phyloP scores from a whole-genome alignment of 495 filamentous ascomycete species.

The Halenospora varia region DNA sequence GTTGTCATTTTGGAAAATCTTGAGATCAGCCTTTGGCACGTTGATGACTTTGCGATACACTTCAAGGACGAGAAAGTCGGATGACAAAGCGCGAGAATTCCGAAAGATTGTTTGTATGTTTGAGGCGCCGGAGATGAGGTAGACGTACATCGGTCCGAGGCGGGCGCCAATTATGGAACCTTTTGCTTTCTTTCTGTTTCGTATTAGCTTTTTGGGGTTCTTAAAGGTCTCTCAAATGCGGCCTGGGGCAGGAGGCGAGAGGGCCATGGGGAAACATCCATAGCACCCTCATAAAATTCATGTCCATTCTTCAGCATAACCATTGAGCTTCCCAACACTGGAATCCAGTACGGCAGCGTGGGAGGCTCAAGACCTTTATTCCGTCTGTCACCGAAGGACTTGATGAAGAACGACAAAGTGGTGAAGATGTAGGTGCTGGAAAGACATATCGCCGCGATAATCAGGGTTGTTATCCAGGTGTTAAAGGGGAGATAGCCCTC shows the following conservation, averaged over 20 bases:
- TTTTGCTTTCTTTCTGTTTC: not conserved
- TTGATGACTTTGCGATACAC: not conserved
- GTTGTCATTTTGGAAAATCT: not conserved
- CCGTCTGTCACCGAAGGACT: not conserved
- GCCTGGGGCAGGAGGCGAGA: not conserved
- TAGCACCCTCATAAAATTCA: not conserved
- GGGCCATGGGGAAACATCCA: not conserved
- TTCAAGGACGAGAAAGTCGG: not conserved
- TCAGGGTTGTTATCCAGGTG: no score
- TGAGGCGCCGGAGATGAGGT: not conserved
- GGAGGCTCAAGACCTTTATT: not conserved
- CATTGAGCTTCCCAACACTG: not conserved
- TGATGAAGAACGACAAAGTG: not conserved
- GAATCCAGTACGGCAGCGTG: constrained; percentile 1
- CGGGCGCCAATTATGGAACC: not conserved
- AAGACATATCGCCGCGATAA: not conserved
- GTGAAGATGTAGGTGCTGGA: not conserved
- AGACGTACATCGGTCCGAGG: not conserved
- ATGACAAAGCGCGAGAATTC: not conserved
- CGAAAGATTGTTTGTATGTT: not conserved
- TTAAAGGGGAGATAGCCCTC: no score
- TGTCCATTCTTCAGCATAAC: not conserved
- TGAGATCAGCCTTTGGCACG: not conserved
- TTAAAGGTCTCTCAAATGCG: no score
- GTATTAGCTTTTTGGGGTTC: not conserved